phyloP scores from a whole-genome alignment of 2,329 filamentous ascomycete genomes.

The Arthrobotrys sphaeroides region DNA sequence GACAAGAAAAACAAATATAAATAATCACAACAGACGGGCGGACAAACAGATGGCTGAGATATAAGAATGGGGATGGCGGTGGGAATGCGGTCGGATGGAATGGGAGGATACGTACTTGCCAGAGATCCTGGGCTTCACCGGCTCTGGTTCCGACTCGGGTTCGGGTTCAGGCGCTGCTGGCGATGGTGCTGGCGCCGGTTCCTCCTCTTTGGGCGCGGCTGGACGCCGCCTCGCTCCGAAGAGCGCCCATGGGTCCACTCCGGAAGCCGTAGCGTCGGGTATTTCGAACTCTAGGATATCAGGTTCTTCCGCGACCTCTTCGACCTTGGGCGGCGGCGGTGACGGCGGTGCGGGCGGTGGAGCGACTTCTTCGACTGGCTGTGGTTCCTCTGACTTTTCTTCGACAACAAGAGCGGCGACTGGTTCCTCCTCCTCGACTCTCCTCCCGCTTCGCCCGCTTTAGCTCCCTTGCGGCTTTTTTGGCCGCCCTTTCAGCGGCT shows the following conservation, averaged over 20 bases:
- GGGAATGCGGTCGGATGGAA: background rate
- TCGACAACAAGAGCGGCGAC: conserved; percentile 17
- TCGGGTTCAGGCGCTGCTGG: conserved; percentile 9
- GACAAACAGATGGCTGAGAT: background rate
- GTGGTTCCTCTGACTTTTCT: conserved; percentile 14
- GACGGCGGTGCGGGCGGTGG: conserved; percentile 6
- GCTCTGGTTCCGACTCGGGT: conserved; percentile 7
- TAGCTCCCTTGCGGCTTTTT: conserved; percentile 22
- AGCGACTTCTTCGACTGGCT: background rate
- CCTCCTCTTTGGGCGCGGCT: conserved; percentile 26
- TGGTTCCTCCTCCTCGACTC: background rate
- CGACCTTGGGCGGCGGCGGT: background rate
- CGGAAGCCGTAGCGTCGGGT: conserved; percentile 53
- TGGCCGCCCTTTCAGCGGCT: conserved; percentile 21
- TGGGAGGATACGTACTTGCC: conserved; percentile 31
- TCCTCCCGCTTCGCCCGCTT: conserved; percentile 22
- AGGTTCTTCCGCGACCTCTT: conserved; percentile 20
- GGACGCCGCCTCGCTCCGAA: conserved; percentile 52
- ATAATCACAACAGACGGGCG: background rate
- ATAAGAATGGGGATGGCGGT: background rate
- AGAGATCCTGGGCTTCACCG: conserved; percentile 25
- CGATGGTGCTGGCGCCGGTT: background rate
- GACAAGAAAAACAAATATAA: too few species aligned
- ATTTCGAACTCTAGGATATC: conserved; percentile 47
- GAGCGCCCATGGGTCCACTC: conserved; percentile 51